phyloP scores from a whole-genome alignment of 225 moss, liverwort and hornwort genomes.

The Anthoceros angustus region DNA sequence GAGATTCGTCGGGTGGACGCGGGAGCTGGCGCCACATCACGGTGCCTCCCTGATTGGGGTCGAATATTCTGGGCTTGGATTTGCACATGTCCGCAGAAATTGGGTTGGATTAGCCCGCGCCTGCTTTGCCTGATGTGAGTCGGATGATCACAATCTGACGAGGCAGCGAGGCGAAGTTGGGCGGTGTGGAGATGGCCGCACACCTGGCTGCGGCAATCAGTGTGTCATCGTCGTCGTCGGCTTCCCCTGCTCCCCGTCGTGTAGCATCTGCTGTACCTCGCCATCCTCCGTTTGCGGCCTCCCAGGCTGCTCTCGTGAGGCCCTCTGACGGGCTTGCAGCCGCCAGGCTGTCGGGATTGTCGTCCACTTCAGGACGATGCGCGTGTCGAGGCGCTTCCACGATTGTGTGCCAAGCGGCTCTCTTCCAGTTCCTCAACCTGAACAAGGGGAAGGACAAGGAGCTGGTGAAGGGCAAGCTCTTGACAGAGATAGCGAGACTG shows the following conservation, averaged over 20 bases:
- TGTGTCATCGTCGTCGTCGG: neutral
- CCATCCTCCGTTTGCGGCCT: neutral
- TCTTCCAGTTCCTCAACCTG: slow-evolving; percentile 38
- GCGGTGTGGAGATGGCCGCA: neutral
- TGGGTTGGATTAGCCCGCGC: too few species aligned
- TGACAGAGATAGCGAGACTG: slow-evolving; percentile 51
- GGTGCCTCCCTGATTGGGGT: too few species aligned
- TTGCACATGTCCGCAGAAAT: too few species aligned
- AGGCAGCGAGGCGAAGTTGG: neutral
- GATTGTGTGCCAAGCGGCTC: slow-evolving; percentile 14
- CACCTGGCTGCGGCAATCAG: neutral
- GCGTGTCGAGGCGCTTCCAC: neutral
- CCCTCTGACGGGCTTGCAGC: neutral
- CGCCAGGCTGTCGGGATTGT: neutral
- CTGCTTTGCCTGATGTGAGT: too few species aligned
- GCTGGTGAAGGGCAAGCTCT: slow-evolving; percentile 49
- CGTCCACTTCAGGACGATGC: neutral
- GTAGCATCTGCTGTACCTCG: neutral
- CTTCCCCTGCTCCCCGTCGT: neutral
- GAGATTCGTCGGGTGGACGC: too few species aligned
- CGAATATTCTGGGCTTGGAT: too few species aligned
- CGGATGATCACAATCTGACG: too few species aligned
- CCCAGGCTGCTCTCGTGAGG: neutral
- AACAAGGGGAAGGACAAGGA: slow-evolving; percentile 35
- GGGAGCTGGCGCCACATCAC: too few species aligned